Percentiles rank a stretch among this genome's conserved stretches.
Evolutionary conservation across 805 yeast species (phyloP).

Genomic region (Myxozyma sirexii): DNA sequence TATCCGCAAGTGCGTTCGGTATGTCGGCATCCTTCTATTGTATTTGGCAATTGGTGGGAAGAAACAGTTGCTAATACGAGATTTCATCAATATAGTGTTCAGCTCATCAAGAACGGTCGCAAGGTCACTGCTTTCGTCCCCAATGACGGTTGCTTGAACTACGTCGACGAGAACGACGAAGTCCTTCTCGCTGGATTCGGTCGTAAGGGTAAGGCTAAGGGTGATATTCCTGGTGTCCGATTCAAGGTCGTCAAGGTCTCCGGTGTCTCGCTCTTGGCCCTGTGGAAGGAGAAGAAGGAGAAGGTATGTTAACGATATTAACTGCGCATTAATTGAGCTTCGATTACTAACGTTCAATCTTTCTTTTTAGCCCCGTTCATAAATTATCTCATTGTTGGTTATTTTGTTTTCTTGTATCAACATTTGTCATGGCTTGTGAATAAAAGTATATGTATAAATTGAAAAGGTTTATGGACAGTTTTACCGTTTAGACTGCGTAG

Average conservation of each 20-base stretch:
- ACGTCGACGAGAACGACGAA: conserved; percentile 99
- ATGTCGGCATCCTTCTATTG: not conserved
- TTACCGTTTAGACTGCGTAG: not conserved
- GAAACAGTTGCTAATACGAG: not conserved
- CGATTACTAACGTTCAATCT: not conserved
- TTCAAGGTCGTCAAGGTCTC: conserved; percentile 99
- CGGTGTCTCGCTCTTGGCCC: conserved; percentile 99
- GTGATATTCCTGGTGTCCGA: conserved; percentile 99
- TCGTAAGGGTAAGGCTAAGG: conserved; percentile 99
- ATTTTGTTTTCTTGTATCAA: conserved; percentile 14
- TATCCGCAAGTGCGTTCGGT: conserved; percentile 99
- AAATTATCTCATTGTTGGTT: conserved; percentile 14
- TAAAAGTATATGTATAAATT: conserved; percentile 15
- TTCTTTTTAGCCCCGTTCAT: conserved; percentile 18
- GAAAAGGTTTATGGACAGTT: conserved; percentile 7
- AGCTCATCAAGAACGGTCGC: conserved; percentile 99
- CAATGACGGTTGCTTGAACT: conserved; percentile 99
- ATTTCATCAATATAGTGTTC: conserved; percentile 56
- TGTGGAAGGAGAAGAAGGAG: conserved; percentile 99
- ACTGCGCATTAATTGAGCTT: not conserved
- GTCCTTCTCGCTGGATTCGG: conserved; percentile 99
- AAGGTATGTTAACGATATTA: conserved; percentile 80
- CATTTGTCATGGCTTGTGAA: conserved; percentile 20
- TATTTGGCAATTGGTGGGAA: not conserved
- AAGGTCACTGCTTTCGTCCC: conserved; percentile 99